Conservation (phyloP, 148 eudicot genomes). For the Rhododendron griersonianum region DNA sequence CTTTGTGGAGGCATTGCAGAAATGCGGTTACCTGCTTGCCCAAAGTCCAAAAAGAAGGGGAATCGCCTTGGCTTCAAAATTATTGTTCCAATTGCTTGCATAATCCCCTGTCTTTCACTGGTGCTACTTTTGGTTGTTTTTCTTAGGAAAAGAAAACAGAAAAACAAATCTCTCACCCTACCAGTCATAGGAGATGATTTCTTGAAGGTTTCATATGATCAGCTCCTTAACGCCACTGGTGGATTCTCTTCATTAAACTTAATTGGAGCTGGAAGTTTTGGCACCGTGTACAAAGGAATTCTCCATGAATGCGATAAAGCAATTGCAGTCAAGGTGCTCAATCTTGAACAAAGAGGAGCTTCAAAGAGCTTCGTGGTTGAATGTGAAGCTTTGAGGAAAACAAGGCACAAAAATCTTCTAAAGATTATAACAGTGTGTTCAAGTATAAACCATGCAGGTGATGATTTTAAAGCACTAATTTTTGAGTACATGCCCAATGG, state of each 20-base stretch:
- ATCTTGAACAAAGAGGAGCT: background rate
- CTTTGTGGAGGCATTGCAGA: slow-evolving; percentile 5
- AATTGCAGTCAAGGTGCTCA: background rate
- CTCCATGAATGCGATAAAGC: background rate
- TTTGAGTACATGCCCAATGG: slow-evolving; percentile 4
- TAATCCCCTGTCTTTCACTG: background rate
- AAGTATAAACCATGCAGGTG: background rate
- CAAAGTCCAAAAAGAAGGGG: background rate
- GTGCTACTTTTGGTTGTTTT: background rate
- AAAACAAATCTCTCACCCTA: background rate
- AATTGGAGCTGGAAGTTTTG: background rate
- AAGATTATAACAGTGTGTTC: background rate
- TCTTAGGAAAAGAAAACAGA: background rate
- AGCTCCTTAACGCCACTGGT: background rate
- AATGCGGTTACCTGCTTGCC: background rate
- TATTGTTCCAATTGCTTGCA: background rate
- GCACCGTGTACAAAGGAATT: background rate
- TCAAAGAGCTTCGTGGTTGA: background rate
- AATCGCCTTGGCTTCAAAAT: background rate
- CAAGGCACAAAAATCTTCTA: background rate
- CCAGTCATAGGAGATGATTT: background rate
- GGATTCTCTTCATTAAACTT: background rate
- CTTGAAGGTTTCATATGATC: background rate
- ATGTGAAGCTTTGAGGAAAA: slow-evolving; percentile 3
- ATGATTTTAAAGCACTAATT: slow-evolving; percentile 10